Evolutionary conservation across 768 basidiomycete genomes (phyloP).

Genomic region (Myochromella boudieri): DNA sequence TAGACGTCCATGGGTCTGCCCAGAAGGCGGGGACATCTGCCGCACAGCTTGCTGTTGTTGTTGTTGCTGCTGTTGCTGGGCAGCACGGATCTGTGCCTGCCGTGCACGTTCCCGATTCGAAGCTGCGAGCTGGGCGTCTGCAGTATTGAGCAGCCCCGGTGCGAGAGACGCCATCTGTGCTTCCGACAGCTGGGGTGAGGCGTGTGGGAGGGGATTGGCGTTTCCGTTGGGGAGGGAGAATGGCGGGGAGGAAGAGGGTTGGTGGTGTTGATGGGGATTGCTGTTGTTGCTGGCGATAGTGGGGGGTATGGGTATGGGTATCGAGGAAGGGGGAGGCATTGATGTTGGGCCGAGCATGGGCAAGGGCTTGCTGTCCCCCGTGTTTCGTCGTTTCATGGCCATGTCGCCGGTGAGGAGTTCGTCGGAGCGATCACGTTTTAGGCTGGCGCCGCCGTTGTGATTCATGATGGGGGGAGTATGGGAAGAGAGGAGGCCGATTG

Average conservation of each 20-base stretch:
- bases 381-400: constrained; percentile 65
- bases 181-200: constrained; percentile 23
- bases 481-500: constrained; percentile 17
- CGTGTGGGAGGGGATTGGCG: constrained; percentile 8
- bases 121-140: constrained; percentile 36
- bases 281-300: background rate
- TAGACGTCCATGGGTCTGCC: background rate
- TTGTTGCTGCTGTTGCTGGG: background rate
- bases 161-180: constrained; percentile 14
- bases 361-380: constrained; percentile 58
- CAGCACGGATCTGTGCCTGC: constrained; percentile 22
- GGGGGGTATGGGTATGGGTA: constrained; percentile 19
- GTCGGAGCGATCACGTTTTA: constrained; percentile 66
- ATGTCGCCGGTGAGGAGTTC: constrained; percentile 34
- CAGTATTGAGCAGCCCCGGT: constrained; percentile 19
- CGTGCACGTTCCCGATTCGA: constrained; percentile 31
- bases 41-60: background rate
- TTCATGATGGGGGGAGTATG: constrained; percentile 8
- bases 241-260: background rate
- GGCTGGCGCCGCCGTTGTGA: constrained; percentile 10
- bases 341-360: no score
- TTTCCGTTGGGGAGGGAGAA: background rate
- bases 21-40: constrained; percentile 1
- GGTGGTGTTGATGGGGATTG: constrained; percentile 31
- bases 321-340: constrained; percentile 43